Evolutionary conservation across 306 rosid genomes (phyloP), one percentile per base, ranked within the genome.

Genomic region (Gillenia trifoliata): DNA sequence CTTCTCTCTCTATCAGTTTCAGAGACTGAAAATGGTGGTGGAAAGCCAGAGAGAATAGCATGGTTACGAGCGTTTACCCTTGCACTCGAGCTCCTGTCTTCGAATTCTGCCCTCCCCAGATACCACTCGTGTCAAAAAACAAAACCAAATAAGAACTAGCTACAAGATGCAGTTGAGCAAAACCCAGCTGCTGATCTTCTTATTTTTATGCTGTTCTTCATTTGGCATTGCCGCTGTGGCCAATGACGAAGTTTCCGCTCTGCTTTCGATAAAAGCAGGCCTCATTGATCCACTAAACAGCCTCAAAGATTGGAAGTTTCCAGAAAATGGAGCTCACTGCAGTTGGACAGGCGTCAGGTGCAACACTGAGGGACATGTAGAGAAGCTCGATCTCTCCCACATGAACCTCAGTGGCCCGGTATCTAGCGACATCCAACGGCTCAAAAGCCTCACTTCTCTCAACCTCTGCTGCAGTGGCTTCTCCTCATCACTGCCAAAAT

Each of bases 381-480:
- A 83, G 77, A 86, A 76, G 70, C 93, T 94, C 68, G 91, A 92
- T 80, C 86, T 94, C 50, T 90, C 99, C 69, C 88, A 75, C 85
- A 86, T 75, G 99, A 94, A 94, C 88, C 93, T 94, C 73, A 90
- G 95, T 31, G 98, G 98, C 34, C 66, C 34, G 63, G 66, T 94
- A 31, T 90, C 98, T 1, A 66, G 75, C 71, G 92, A 89, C 40
- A 72, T 94, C 34, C 93, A 76, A 68, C 64, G 34, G 64, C 89
- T 94, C 8, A 75, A 64, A 38, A 84, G 78, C 73, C 91, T 94
- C 68, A 64, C 80, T 45, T 78, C 87, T 73, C 87, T 92, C 55
- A 91, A 94, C 81, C 78, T 94, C 52, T 85, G 95, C 73, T 87
- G 89, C 83, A 94, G 88, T 89, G 87, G 60, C 17, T 94, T 94